Base-by-base conservation (phyloP, 1,139 yeast genomes). In the Diutina catenulata region DNA sequence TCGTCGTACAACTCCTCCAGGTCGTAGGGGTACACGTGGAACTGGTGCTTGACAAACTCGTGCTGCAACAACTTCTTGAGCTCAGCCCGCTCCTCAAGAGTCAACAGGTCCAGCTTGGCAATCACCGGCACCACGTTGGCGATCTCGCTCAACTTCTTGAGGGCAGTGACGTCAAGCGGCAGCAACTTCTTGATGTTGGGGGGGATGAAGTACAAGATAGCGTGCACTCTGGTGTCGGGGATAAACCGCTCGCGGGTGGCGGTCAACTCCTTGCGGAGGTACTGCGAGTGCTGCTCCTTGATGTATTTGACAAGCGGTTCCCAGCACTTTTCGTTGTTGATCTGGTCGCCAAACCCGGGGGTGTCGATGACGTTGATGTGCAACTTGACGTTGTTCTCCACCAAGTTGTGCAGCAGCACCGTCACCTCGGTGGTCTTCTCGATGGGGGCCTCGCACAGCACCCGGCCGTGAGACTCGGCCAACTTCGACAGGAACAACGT, bases 341-440 rank as follows among this genome's bases (percentile, higher is more conserved):
- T 81, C 60, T 84, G 95, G 63, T 91, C 98, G 29, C 95, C 97
- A 64, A 86, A 91, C 7, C 98, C 98, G 10, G 97, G 97, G 7
- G 97, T 91, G 56, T 91, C 98, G 55, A 91, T 83, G 42, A 88
- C 78, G 50, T 86, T 88, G 46, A 91, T 64, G 52, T 81, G 80
- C 56, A 91, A 74, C 42, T 80, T 76, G 43, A 91, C 98, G 47
- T 82, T 83, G 56, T 86, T 88, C 60, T 91, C 98, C 42, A 76
- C 60, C 47, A 88, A 64, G 23, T 57, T 52, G 51, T 84, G 94
- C 25, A 77, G 62, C 31, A 79, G 71, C 25, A 81, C 80, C 50
- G 80, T 74, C 56, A 91, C 82, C 55, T 88, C 97, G 5, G 95
- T 78, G 36, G 98, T 91, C 52, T 83, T 80, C 44, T 82, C 81